These are phyloP conservation scores for Schwanniomyces occidentalis DNA, from an alignment of 805 yeast species.

Conservation along the genomic window DNA sequence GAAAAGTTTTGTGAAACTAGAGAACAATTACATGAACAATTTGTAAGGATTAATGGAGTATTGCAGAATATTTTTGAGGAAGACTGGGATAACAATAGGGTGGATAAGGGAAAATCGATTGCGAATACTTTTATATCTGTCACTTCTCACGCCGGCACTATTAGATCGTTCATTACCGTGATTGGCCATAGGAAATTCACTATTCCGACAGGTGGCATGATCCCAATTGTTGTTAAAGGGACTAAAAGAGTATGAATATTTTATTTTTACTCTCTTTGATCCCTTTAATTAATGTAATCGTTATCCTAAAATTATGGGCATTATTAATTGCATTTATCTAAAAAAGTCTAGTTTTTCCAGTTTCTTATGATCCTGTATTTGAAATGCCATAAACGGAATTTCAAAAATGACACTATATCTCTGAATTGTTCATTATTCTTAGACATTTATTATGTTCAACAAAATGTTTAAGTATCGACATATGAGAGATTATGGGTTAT, in stretches of 20 bases:
- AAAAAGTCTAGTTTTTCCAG: too few relatives aligned
- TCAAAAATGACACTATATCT: too few relatives aligned
- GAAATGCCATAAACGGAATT: too few relatives aligned
- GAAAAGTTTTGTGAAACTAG: conserved; percentile 32
- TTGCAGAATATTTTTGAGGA: conserved; percentile 34
- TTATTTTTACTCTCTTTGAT: too few relatives aligned
- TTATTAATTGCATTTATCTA: too few relatives aligned
- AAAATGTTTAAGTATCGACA: too few relatives aligned
- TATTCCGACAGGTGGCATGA: conserved; percentile 66
- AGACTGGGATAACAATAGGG: conserved; percentile 11
- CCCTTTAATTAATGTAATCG: too few relatives aligned
- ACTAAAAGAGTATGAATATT: conserved; percentile 11
- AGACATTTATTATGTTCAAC: too few relatives aligned
- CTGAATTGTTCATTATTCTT: too few relatives aligned
- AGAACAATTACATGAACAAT: conserved; percentile 52
- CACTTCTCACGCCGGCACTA: conserved; percentile 57
- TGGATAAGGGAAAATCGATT: conserved; percentile 11
- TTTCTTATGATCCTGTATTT: too few relatives aligned
- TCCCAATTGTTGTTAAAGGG: conserved; percentile 56
- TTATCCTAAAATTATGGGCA: too few relatives aligned
- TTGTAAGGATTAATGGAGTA: conserved; percentile 46
- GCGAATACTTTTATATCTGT: conserved; percentile 34
- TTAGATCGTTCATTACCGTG: conserved; percentile 45
- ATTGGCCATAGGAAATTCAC: conserved; percentile 56
- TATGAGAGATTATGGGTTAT: too few relatives aligned